Evolutionary conservation across 2,329 filamentous ascomycete species (phyloP).

Genomic region (Lanzia echinophila): DNA sequence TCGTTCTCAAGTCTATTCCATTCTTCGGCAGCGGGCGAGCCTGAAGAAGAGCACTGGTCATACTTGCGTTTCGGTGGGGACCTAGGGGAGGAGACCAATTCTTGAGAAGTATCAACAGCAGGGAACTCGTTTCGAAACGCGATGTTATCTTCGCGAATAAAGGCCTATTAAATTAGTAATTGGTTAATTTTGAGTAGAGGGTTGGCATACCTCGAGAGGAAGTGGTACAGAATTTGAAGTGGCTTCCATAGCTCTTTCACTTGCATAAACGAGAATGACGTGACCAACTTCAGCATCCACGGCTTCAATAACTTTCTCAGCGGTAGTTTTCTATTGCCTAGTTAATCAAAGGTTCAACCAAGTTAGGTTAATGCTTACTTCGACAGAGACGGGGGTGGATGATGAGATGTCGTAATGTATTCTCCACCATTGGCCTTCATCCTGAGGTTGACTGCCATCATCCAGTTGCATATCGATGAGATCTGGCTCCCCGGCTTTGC

Average conservation of each 20-base stretch:
- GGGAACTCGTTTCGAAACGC: slow-evolving; percentile 44
- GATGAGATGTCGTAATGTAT: slow-evolving; percentile 38
- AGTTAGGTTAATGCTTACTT: slow-evolving; percentile 36
- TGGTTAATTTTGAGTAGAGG: not conserved
- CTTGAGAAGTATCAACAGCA: slow-evolving; percentile 10
- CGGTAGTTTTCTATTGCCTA: slow-evolving; percentile 39
- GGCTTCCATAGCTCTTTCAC: slow-evolving; percentile 40
- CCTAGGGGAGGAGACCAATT: not conserved
- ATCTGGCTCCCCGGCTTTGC: slow-evolving; percentile 37
- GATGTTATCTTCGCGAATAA: slow-evolving; percentile 46
- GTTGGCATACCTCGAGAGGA: slow-evolving; percentile 32
- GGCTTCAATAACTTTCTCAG: slow-evolving; percentile 39
- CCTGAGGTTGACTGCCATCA: slow-evolving; percentile 24
- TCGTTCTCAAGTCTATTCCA: not conserved
- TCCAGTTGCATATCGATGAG: slow-evolving; percentile 38
- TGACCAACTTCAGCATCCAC: slow-evolving; percentile 43
- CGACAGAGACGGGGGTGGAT: slow-evolving; percentile 39
- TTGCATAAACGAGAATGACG: slow-evolving; percentile 47
- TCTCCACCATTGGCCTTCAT: slow-evolving; percentile 50
- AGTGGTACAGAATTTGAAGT: slow-evolving; percentile 31
- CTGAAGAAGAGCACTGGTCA: slow-evolving; percentile 16
- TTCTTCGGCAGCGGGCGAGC: slow-evolving; percentile 3
- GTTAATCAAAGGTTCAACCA: not conserved
- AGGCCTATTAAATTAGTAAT: slow-evolving; percentile 33
- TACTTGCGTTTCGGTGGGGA: slow-evolving; percentile 25